Base-by-base conservation (phyloP, 371 early-diverging fungal species). In the Conidiobolus incongruus region DNA sequence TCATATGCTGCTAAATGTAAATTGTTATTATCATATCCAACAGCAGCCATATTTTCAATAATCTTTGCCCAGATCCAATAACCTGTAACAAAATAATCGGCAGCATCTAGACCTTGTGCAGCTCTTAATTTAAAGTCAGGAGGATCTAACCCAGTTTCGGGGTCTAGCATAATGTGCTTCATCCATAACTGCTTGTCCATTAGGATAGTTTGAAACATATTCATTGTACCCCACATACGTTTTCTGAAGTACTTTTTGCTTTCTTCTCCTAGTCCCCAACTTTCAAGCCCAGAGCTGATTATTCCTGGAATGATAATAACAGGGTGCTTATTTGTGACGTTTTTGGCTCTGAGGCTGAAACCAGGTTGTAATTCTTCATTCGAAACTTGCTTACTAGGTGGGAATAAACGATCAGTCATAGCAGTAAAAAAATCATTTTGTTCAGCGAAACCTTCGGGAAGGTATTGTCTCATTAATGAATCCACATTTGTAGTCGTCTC, bases 261-360 rank as follows among this genome's bases (percentile, higher is more conserved):
- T 40, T 80, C 78, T 47, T 71, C 68, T 12, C 66, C 57, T 1
- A 81, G 75, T 30, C 77, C 76, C 92, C 91, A 92, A 43, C 83
- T 81, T 55, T 93, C 94, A 17, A 94, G 65, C 2, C 81, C 78
- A 26, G 49, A 46, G 11, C 29, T 22, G 11, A 85, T 71, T 47
- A 93, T 81, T 24, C 95, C 95, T 0, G 93, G 95, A 19, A 94
- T 77, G 52, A 94, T 56, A 1, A 86, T 66, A 0, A 94, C 83
- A 28, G 80, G 82, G 55, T 71, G 62, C 48, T 71, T 67, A 3
- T 66, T 58, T 20, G 58, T 61, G 8, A 67, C 38, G 24, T 49
- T 56, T 16, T 56, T 19, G 31, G 52, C 44, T 13, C 54, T 60
- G 35, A 65, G 57, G 36, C 45, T 16, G 13, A 45, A 29, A 17